These are phyloP conservation scores for Cutaneotrichosporon cyanovorans DNA, from an alignment of 1,284 basidiomycete species.

Conservation along the genomic window DNA sequence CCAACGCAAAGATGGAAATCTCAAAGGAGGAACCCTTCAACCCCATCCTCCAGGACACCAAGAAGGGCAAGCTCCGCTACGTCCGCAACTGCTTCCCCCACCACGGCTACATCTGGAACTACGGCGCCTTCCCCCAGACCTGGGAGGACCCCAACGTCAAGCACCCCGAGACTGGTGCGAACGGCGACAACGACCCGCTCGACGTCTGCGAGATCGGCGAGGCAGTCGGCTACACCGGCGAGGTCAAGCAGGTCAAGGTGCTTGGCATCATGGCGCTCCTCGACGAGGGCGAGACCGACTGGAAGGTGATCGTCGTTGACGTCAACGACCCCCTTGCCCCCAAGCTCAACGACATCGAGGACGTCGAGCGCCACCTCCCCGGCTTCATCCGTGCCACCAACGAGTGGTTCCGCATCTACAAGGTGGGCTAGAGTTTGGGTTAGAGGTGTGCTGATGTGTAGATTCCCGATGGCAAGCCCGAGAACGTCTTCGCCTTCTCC, in stretches of 20 bases:
- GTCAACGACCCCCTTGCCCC: constrained; percentile 91
- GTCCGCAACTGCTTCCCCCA: constrained; percentile 99
- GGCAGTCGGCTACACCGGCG: constrained; percentile 93
- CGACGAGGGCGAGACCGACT: constrained; percentile 97
- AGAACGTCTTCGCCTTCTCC: constrained; percentile 98
- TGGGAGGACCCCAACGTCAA: constrained; percentile 90
- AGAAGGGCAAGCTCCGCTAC: constrained; percentile 79
- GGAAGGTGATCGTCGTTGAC: constrained; percentile 98
- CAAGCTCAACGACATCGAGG: constrained; percentile 98
- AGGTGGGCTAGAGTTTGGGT: too few species aligned
- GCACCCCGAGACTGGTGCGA: constrained; percentile 97
- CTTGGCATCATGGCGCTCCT: constrained; percentile 99
- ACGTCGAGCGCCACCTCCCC: constrained; percentile 96
- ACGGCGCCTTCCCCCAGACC: constrained; percentile 95
- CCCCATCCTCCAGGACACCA: constrained; percentile 84
- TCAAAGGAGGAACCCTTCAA: constrained; percentile 96
- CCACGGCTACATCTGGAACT: constrained; percentile 87
- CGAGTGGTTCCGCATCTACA: constrained; percentile 65
- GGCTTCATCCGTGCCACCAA: constrained; percentile 93
- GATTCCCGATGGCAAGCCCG: constrained; percentile 91
- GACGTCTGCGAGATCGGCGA: constrained; percentile 99
- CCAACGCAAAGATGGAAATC: constrained; percentile 99
- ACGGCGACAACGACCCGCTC: constrained; percentile 98
- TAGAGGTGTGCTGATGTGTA: constrained; percentile 63
- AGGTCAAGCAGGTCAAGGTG: constrained; percentile 99